Evolutionary conservation across 192 early-diverging fungal genomes (phyloP).

Genomic region (Gaertneriomyces semiglobifer): DNA sequence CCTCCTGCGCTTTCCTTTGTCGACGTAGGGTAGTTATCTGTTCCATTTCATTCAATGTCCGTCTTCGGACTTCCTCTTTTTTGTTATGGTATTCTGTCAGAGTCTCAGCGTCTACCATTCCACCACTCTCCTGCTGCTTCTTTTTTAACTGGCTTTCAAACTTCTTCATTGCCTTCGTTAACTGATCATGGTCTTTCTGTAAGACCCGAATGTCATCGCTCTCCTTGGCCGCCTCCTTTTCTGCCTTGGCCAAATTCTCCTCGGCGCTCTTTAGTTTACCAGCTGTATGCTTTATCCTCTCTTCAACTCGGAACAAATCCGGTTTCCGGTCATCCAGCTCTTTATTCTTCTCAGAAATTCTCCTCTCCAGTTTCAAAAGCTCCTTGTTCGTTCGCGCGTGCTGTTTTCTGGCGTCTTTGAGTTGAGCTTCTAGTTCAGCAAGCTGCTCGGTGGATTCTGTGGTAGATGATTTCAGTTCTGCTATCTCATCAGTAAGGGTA

Average conservation of each 20-base stretch:
- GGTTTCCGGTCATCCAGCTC: slow-evolving; percentile 73
- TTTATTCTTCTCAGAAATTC: slow-evolving; percentile 67
- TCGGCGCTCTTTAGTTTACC: slow-evolving; percentile 64
- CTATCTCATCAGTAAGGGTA: slow-evolving; percentile 56
- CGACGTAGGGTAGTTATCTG: slow-evolving; percentile 65
- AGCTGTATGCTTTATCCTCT: slow-evolving; percentile 68
- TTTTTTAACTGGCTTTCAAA: slow-evolving; percentile 36
- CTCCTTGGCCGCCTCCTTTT: slow-evolving; percentile 50
- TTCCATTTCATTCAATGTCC: slow-evolving; percentile 68
- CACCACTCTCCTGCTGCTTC: slow-evolving; percentile 33
- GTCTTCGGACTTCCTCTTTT: slow-evolving; percentile 67
- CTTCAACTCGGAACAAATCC: slow-evolving; percentile 59
- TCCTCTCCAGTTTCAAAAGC: slow-evolving; percentile 66
- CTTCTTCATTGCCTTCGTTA: slow-evolving; percentile 27
- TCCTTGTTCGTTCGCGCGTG: slow-evolving; percentile 73
- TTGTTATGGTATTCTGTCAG: slow-evolving; percentile 58
- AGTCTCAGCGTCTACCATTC: slow-evolving; percentile 18
- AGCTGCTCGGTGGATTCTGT: slow-evolving; percentile 13
- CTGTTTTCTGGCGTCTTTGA: slow-evolving; percentile 67
- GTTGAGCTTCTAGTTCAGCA: slow-evolving; percentile 33
- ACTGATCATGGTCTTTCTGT: slow-evolving; percentile 37
- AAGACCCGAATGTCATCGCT: slow-evolving; percentile 53
- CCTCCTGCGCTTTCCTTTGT: slow-evolving; percentile 58
- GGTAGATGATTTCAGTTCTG: slow-evolving; percentile 48
- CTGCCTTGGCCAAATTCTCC: slow-evolving; percentile 53